Percentiles rank a stretch among this genome's conserved stretches.
Conservation (phyloP, 805 yeast species). For the Metschnikowia continentalis region DNA sequence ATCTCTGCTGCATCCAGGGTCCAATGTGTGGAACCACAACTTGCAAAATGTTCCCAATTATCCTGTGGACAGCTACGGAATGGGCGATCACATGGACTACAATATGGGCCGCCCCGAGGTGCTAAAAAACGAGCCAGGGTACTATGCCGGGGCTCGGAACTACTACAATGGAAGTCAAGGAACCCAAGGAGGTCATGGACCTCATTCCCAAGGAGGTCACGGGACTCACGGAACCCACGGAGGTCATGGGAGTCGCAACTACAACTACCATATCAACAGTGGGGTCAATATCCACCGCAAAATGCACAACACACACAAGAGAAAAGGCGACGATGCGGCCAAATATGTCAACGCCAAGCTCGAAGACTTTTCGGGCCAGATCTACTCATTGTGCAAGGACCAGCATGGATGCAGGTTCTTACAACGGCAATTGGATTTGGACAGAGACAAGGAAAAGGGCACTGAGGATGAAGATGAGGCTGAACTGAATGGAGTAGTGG, state of each 20-base stretch:
- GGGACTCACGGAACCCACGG: no score
- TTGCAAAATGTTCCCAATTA: constrained; percentile 2
- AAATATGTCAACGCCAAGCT: constrained; percentile 64
- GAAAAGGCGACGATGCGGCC: constrained; percentile 64
- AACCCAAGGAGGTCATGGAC: no score
- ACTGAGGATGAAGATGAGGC: no score
- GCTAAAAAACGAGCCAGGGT: not conserved
- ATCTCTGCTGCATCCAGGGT: constrained; percentile 4
- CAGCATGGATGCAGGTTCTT: constrained; percentile 95
- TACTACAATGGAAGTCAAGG: not conserved
- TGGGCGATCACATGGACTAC: not conserved
- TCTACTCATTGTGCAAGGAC: constrained; percentile 82
- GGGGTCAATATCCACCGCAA: constrained; percentile 43
- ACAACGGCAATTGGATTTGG: constrained; percentile 77
- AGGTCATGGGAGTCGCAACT: constrained; percentile 5
- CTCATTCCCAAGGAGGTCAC: no score
- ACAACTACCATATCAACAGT: constrained; percentile 15
- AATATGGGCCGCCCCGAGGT: not conserved
- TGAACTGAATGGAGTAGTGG: constrained; percentile 41
- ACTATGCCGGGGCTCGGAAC: constrained; percentile 6
- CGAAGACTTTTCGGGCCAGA: constrained; percentile 66
- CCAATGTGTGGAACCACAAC: constrained; percentile 19
- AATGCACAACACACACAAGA: constrained; percentile 28
- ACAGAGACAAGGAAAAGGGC: constrained; percentile 28
- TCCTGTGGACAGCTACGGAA: not conserved